phyloP scores from a whole-genome alignment of 331 rosid genomes.

The Malus hybrid region DNA sequence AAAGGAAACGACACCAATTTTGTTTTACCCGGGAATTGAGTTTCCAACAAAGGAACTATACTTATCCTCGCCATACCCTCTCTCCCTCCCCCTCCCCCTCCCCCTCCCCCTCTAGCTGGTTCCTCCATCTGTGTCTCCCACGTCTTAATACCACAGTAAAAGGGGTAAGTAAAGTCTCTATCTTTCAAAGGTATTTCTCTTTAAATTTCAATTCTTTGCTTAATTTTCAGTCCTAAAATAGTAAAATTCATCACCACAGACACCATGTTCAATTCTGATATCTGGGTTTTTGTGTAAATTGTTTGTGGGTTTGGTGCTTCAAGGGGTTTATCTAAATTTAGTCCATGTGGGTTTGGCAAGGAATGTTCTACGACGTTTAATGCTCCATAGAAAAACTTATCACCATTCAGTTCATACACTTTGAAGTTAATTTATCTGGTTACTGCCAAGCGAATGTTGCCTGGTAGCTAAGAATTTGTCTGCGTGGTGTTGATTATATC shows the following conservation, averaged over 20 bases:
- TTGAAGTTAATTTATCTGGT: background rate
- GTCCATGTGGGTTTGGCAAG: background rate
- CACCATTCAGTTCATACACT: background rate
- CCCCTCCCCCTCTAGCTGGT: background rate
- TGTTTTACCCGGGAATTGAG: background rate
- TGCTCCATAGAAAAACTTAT: background rate
- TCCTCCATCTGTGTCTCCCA: background rate
- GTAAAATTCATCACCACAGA: background rate
- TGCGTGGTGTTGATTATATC: background rate
- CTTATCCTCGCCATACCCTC: slow-evolving; percentile 1
- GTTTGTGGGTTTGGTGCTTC: background rate
- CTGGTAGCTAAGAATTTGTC: background rate
- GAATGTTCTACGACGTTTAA: background rate
- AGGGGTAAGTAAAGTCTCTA: background rate
- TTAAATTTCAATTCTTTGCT: background rate
- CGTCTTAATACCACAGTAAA: background rate
- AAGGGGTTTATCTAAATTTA: background rate
- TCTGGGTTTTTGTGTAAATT: background rate
- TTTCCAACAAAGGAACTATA: background rate
- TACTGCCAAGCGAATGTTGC: background rate
- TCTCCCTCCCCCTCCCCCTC: background rate
- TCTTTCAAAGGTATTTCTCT: background rate
- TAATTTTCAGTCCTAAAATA: background rate
- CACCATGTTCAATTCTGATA: background rate
- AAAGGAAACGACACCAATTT: background rate